Evolutionary conservation across 331 rosid species (phyloP).

Genomic region (Malus hybrid): DNA sequence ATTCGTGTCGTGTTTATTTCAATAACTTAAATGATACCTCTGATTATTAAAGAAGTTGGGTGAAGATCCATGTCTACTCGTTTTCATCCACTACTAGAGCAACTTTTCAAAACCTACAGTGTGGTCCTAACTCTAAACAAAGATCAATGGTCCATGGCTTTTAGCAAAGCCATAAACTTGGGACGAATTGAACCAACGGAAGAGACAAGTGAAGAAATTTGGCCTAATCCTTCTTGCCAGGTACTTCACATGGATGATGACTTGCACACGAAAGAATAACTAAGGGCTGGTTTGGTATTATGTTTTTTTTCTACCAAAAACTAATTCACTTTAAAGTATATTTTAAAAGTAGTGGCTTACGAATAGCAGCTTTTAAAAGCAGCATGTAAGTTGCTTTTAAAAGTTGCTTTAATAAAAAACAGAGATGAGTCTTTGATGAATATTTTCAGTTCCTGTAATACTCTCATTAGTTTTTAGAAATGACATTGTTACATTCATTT

Average conservation of each 20-base stretch:
- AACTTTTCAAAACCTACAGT: conserved; percentile 22
- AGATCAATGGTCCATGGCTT: conserved; percentile 27
- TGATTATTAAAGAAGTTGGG: conserved; percentile 32
- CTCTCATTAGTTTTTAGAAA: no score
- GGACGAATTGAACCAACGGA: conserved; percentile 31
- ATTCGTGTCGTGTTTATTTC: neutral
- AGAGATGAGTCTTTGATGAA: no score
- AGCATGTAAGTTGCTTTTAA: no score
- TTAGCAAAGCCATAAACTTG: conserved; percentile 16
- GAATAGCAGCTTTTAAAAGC: no score
- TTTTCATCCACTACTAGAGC: conserved; percentile 41
- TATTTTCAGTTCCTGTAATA: no score
- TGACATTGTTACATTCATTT: no score
- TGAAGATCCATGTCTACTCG: conserved; percentile 52
- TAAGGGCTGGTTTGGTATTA: no score
- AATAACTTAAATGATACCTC: neutral
- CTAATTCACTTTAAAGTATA: no score
- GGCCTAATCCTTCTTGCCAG: conserved; percentile 26
- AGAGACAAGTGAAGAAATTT: conserved; percentile 31
- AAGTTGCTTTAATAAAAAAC: no score
- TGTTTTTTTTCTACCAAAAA: no score
- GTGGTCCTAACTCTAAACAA: conserved; percentile 39
- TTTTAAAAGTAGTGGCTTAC: no score
- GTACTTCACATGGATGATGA: conserved; percentile 31
- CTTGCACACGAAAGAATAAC: conserved; percentile 20